Evolutionary conservation across 805 yeast species (phyloP).

Genomic region (Vanderwaltozyma polyspora): DNA sequence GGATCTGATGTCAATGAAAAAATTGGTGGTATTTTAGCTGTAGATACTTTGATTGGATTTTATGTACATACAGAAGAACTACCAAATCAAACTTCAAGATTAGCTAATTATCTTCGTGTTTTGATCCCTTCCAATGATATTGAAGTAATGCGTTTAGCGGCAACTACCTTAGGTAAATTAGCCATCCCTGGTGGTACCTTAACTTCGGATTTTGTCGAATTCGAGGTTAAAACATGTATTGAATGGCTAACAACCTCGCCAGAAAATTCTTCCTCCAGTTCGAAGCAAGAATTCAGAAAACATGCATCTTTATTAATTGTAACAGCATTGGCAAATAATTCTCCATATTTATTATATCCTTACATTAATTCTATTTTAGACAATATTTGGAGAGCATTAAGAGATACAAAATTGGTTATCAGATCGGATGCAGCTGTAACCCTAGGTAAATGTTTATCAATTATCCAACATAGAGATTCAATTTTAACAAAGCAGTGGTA

Average conservation of each 20-base stretch:
- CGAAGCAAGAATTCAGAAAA: slow-evolving; percentile 71
- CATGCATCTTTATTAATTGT: slow-evolving; percentile 86
- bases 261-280: slow-evolving; percentile 32
- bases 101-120: slow-evolving; percentile 78
- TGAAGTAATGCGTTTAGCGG: slow-evolving; percentile 78
- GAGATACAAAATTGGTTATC: slow-evolving; percentile 65
- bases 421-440: slow-evolving; percentile 79
- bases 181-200: slow-evolving; percentile 84
- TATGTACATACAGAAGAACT: slow-evolving; percentile 76
- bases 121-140: slow-evolving; percentile 73
- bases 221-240: slow-evolving; percentile 76
- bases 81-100: slow-evolving; percentile 78
- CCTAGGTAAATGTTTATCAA: slow-evolving; percentile 63
- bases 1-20: slow-evolving; percentile 61
- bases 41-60: slow-evolving; percentile 75
- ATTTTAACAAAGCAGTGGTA: slow-evolving; percentile 68
- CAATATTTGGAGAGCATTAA: slow-evolving; percentile 76
- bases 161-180: slow-evolving; percentile 74
- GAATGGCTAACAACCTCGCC: slow-evolving; percentile 73
- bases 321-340: slow-evolving; percentile 71
- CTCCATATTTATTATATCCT: slow-evolving; percentile 73
- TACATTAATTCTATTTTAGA: slow-evolving; percentile 71
- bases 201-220: slow-evolving; percentile 87
- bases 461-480: slow-evolving; percentile 68
- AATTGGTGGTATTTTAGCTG: slow-evolving; percentile 85